A percentile compares a stretch with the other conserved stretches of the same genome.
Conservation (phyloP, 2,329 filamentous ascomycete genomes). For the Trichoderma citrinoviride region DNA sequence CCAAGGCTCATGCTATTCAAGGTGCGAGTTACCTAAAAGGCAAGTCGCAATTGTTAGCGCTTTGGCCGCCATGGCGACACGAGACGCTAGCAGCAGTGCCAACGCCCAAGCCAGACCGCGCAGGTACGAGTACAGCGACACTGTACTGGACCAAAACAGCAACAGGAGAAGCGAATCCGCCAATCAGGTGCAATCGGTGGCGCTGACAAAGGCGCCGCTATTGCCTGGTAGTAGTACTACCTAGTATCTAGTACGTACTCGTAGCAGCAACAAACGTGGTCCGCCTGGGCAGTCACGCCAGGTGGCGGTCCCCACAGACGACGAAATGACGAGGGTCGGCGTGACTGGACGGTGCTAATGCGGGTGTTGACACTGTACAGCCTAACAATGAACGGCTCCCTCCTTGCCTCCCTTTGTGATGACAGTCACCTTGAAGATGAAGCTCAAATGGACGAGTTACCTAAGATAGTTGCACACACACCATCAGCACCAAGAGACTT, state of each 20-base stretch:
- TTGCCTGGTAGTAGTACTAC: not conserved
- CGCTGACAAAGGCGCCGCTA: not conserved
- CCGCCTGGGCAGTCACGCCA: slow-evolving; percentile 14
- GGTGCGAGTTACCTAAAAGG: not conserved
- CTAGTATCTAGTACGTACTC: no score
- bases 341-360: slow-evolving; percentile 24
- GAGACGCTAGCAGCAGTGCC: slow-evolving; percentile 6
- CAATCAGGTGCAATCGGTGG: not conserved
- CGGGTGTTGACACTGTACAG: not conserved
- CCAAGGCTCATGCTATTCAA: no score
- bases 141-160: no score
- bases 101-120: not conserved
- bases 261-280: slow-evolving; percentile 6
- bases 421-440: not conserved
- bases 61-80: not conserved
- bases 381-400: not conserved
- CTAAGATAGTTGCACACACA: no score
- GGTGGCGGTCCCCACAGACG: slow-evolving; percentile 25
- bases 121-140: no score
- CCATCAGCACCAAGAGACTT: not conserved
- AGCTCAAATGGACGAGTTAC: not conserved
- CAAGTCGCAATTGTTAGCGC: slow-evolving; percentile 14
- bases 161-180: not conserved
- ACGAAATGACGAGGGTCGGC: slow-evolving; percentile 26
- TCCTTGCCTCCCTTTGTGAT: no score